A percentile compares a stretch with the other conserved stretches of the same genome.
phyloP scores from a whole-genome alignment of 176 grass and related monocot genomes.

The Zea mays region Zm-B73-REFERENCE-NAM-5.0 NC_050099.1:7132501-7133000 shows the following conservation, averaged over 20 bases:
- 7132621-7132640: background rate
- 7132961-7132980: background rate
- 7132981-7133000: slow-evolving; percentile 32
- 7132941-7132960: slow-evolving; percentile 18
- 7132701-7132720: background rate
- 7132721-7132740: background rate
- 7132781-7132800: background rate
- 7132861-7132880: background rate
- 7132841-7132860: slow-evolving; percentile 12
- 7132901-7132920: background rate
- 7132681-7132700: slow-evolving; percentile 11
- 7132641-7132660: slow-evolving; percentile 17
- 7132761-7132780: background rate
- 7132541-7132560: too few species aligned
- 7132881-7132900: background rate
- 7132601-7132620: too few species aligned
- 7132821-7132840: background rate
- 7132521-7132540: too few species aligned
- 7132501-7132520: too few species aligned
- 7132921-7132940: background rate
- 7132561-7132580: too few species aligned
- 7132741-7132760: too few species aligned
- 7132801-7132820: background rate
- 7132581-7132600: too few species aligned
- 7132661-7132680: background rate